phyloP scores from a whole-genome alignment of 1,284 basidiomycete genomes.

The Sanghuangporus baumii region DNA sequence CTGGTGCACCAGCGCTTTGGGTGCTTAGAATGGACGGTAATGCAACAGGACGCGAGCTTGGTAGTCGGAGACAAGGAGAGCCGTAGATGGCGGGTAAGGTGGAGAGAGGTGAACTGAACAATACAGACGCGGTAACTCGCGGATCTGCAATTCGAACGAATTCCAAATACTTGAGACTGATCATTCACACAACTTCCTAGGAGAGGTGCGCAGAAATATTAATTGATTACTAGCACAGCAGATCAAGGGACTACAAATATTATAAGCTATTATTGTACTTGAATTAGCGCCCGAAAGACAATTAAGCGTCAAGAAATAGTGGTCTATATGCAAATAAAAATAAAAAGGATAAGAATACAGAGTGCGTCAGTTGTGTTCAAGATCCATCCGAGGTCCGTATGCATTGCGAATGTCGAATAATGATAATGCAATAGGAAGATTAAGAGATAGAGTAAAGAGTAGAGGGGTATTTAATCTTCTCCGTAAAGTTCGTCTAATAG shows the following conservation, averaged over 20 bases:
- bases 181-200: too few relatives aligned
- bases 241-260: background rate
- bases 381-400: conserved; percentile 7
- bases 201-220: background rate
- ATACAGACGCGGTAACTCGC: background rate
- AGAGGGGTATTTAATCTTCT: conserved; percentile 3
- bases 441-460: background rate
- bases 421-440: conserved; percentile 10
- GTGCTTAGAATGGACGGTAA: background rate
- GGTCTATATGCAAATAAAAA: background rate
- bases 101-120: background rate
- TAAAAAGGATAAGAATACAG: conserved; percentile 10
- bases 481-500: conserved; percentile 49
- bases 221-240: background rate
- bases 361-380: background rate
- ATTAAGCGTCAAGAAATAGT: background rate
- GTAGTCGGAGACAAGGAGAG: background rate
- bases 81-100: background rate
- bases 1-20: background rate
- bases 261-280: background rate
- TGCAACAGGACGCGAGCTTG: background rate
- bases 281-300: background rate
- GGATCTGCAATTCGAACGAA: background rate
- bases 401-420: background rate
- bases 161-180: too few relatives aligned